phyloP scores from a whole-genome alignment of 208 protist genomes.

The Crithidia thermophila region DNA sequence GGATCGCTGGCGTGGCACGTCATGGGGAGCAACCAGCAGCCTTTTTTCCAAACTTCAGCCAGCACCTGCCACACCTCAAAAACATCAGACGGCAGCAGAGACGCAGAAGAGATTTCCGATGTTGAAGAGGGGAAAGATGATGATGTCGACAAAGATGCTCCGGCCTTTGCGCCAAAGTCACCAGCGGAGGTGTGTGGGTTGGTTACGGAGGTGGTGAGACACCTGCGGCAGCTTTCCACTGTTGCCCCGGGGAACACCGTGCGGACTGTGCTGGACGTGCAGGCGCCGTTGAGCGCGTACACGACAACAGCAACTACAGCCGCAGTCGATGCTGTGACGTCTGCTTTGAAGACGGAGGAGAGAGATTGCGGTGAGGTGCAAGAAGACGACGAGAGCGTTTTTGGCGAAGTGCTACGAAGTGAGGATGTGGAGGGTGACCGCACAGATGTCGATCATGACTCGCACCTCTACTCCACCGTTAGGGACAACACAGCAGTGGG shows the following conservation, averaged over 20 bases:
- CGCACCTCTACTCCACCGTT: too few species aligned
- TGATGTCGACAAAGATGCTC: too few species aligned
- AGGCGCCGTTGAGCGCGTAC: not conserved
- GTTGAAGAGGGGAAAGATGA: not conserved
- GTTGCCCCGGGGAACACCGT: conserved; percentile 17
- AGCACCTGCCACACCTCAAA: not conserved
- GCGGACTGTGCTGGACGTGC: not conserved
- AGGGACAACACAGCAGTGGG: too few species aligned
- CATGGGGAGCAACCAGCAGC: conserved; percentile 39
- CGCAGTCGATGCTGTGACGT: not conserved
- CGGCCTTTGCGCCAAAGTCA: too few species aligned
- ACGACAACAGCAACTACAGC: not conserved
- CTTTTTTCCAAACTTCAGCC: conserved; percentile 4
- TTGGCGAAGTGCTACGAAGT: too few species aligned
- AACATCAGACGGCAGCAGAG: not conserved
- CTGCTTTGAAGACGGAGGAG: not conserved
- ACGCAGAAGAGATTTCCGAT: not conserved
- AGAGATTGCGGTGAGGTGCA: not conserved
- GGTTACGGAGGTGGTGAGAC: conserved; percentile 9
- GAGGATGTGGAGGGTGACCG: too few species aligned
- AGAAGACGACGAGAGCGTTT: not conserved
- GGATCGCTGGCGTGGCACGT: conserved; percentile 76
- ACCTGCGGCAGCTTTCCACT: conserved; percentile 28
- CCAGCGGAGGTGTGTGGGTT: not conserved
- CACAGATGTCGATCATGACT: too few species aligned